Evolutionary conservation across 2,329 filamentous ascomycete species (phyloP), one percentile per base, ranked within the genome.

Genomic region (Colletotrichum theobromicola): DNA sequence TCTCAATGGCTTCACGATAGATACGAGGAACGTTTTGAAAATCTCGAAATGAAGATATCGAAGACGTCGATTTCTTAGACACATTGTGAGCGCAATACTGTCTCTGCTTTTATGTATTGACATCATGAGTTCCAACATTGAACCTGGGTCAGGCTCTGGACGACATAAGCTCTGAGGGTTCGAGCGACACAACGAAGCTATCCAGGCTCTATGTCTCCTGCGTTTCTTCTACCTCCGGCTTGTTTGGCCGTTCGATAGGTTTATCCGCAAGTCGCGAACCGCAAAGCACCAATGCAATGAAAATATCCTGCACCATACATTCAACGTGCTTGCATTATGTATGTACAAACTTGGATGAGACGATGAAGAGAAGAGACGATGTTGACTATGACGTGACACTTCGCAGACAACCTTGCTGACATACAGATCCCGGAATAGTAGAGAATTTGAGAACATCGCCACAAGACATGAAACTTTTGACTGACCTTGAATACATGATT

Each of bases 11-110:
- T 42, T 10, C 37, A 16, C 18, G 10, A n/a, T n/a, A 1, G 2
- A n/a, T 18, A 18, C 18, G 37, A n/a, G 37, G 0, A 42, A 5
- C 18, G 18, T 18, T 18, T 42, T 1, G 0, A 18, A 16, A 42
- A 4, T 42, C 16, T 42, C 18, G 8, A 10, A n/a, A n/a, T n/a
- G n/a, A n/a, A n/a, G n/a, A n/a, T n/a, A n/a, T 42, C 2, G 0
- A 18, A 16, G n/a, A 4, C n/a, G 16, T 42, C 18, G 8, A 10
- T 42, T 42, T 8, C 37, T n/a, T 18, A 42, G 9, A 10, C 37
- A 42, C 8, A 6, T 42, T 42, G 0, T 18, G n/a, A 42, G 18
- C n/a, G n/a, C 37, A 10, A 42, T 42, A 18, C 37, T 42, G 6
- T 0, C 0, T 42, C 37, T 42, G 4, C 16, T 42, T 42, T 42